phyloP scores from a whole-genome alignment of 108 stramenopile genomes.

The Cyclotella choctawhatcheeana region DNA sequence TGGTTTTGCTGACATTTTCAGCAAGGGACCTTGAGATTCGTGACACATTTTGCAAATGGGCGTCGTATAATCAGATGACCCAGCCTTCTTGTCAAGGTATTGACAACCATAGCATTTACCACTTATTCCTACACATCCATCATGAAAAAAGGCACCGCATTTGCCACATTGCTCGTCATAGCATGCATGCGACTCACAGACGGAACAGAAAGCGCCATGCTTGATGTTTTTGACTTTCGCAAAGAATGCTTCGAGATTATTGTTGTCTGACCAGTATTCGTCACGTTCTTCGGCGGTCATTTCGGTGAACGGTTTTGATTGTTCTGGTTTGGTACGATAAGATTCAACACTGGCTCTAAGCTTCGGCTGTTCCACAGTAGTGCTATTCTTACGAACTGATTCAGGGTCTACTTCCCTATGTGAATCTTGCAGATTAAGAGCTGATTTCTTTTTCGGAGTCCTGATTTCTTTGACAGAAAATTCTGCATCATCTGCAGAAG shows the following conservation, averaged over 20 bases:
- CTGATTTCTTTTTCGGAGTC: too few relatives aligned
- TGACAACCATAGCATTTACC: slow-evolving; percentile 57
- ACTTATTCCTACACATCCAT: slow-evolving; percentile 50
- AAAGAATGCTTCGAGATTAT: slow-evolving; percentile 64
- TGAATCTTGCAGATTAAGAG: too few relatives aligned
- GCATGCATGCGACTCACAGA: slow-evolving; percentile 57
- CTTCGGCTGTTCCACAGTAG: slow-evolving; percentile 61
- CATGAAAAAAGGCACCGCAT: slow-evolving; percentile 64
- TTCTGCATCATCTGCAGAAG: too few relatives aligned
- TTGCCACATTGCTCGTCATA: slow-evolving; percentile 57
- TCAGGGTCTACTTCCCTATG: slow-evolving; percentile 54
- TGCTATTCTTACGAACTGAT: slow-evolving; percentile 39
- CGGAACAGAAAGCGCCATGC: slow-evolving; percentile 65
- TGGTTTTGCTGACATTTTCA: slow-evolving; percentile 55
- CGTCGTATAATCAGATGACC: slow-evolving; percentile 32
- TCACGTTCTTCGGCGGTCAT: slow-evolving; percentile 63
- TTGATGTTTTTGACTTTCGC: slow-evolving; percentile 55
- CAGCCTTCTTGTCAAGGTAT: slow-evolving; percentile 44
- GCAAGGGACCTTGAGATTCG: slow-evolving; percentile 61
- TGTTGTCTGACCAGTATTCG: slow-evolving; percentile 52
- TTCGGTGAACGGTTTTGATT: slow-evolving; percentile 68
- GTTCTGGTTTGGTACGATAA: slow-evolving; percentile 69
- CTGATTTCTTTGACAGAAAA: too few relatives aligned
- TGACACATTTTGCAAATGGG: slow-evolving; percentile 79
- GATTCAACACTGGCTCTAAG: slow-evolving; percentile 61